phyloP scores from a whole-genome alignment of 257 asterid genomes.

The Penstemon newberryi region DNA sequence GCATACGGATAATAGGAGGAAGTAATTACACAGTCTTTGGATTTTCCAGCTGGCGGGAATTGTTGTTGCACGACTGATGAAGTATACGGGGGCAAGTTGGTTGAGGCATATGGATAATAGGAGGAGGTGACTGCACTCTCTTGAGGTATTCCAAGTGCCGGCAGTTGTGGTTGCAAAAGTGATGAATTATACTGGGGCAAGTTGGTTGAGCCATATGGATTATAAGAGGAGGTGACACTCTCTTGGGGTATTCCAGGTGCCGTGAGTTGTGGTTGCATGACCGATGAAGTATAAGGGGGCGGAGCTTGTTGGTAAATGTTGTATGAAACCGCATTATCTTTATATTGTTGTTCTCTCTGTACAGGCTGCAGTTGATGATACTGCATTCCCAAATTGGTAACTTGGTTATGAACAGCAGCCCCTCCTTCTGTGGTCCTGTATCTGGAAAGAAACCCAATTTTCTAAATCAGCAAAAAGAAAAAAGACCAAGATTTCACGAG shows the following conservation, averaged over 20 bases:
- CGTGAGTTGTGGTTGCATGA: conserved; percentile 30
- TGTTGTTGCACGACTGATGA: conserved; percentile 35
- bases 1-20: conserved; percentile 26
- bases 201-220: conserved; percentile 5
- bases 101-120: conserved; percentile 19
- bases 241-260: conserved; percentile 25
- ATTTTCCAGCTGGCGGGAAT: conserved; percentile 19
- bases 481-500: not conserved
- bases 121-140: conserved; percentile 26
- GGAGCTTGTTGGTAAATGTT: conserved; percentile 29
- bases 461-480: conserved; percentile 17
- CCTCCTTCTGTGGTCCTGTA: conserved; percentile 31
- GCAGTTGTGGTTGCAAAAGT: conserved; percentile 30
- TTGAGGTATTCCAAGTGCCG: conserved; percentile 21
- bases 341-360: conserved; percentile 27
- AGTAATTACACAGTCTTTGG: conserved; percentile 24
- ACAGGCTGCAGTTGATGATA: conserved; percentile 26
- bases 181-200: conserved; percentile 30
- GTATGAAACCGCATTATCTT: conserved; percentile 28
- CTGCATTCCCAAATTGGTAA: conserved; percentile 30
- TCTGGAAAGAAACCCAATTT: conserved; percentile 26
- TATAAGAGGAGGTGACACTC: conserved; percentile 24
- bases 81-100: conserved; percentile 20
- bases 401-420: conserved; percentile 25
- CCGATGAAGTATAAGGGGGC: conserved; percentile 32